phyloP scores from a whole-genome alignment of 192 early-diverging fungal genomes.

The Phycomyces nitens region DNA sequence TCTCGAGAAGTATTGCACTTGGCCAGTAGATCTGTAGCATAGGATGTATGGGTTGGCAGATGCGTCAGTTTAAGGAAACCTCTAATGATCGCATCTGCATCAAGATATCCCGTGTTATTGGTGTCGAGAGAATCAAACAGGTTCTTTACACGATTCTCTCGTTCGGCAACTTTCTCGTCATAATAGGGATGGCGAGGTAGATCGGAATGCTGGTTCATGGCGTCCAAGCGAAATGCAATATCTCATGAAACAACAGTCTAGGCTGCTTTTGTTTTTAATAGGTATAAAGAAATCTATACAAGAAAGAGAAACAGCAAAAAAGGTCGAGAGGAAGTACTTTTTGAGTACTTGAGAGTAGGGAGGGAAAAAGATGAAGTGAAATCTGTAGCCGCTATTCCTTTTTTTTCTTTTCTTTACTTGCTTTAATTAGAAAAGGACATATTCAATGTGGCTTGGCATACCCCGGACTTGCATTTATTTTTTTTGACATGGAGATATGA shows the following conservation, averaged over 20 bases:
- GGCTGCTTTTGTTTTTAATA: too few species aligned
- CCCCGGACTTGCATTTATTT: conserved; percentile 1
- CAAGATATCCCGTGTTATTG: conserved; percentile 28
- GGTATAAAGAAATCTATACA: too few species aligned
- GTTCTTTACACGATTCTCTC: conserved; percentile 34
- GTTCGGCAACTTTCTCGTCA: conserved; percentile 29
- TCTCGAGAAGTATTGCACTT: conserved; percentile 37
- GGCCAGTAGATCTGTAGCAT: conserved; percentile 41
- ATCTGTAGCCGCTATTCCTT: too few species aligned
- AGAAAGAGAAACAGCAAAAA: too few species aligned
- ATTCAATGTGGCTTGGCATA: conserved; percentile 1
- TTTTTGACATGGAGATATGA: background rate
- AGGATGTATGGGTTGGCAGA: conserved; percentile 40
- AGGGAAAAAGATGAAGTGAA: too few species aligned
- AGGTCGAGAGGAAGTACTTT: too few species aligned
- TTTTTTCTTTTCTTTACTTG: too few species aligned
- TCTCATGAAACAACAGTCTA: too few species aligned
- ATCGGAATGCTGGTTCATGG: background rate
- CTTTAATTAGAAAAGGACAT: background rate
- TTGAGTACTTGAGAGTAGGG: too few species aligned
- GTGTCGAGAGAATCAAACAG: conserved; percentile 38
- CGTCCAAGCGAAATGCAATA: background rate
- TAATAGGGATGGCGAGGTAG: conserved; percentile 30
- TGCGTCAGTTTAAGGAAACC: conserved; percentile 38
- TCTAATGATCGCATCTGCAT: conserved; percentile 33